Conservation (phyloP, 345 rosid species). For the thale cress (Arabidopsis thaliana) region TAIR10.1 NC_003076.8:13359501-13360000, state of each 20-base stretch:
- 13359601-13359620: background rate
- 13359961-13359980: background rate
- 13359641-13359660: background rate
- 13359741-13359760: background rate
- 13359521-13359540: background rate
- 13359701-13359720: background rate
- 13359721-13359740: background rate
- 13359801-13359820: background rate
- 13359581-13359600: background rate
- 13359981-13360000: background rate
- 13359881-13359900: background rate
- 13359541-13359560: background rate
- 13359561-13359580: background rate
- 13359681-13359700: background rate
- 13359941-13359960: background rate
- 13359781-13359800: background rate
- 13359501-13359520: background rate
- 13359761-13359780: background rate
- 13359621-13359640: background rate
- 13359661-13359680: background rate
- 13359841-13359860: background rate
- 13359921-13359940: background rate
- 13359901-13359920: background rate
- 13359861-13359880: background rate
- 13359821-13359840: background rate